Evolutionary conservation across 2,329 filamentous ascomycete species (phyloP).

Genomic region (Ramichloridium luteum): DNA sequence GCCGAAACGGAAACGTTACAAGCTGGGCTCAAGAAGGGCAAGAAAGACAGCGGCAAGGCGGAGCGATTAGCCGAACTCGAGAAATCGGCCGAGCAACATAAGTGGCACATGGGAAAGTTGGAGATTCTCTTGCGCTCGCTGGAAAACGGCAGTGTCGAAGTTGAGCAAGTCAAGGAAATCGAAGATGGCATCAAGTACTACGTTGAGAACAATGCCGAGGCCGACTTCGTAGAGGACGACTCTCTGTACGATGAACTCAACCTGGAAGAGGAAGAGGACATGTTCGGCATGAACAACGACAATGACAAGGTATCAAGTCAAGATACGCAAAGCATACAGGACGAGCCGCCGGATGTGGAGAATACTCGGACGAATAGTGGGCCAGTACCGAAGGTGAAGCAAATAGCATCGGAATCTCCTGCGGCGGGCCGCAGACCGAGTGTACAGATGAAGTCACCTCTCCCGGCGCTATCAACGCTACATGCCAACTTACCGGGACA

Average conservation of each 20-base stretch:
- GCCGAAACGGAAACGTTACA: conserved; percentile 80
- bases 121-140: conserved; percentile 81
- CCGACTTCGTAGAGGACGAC: conserved; percentile 89
- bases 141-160: conserved; percentile 84
- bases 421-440: conserved; percentile 59
- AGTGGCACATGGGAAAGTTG: conserved; percentile 89
- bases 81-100: conserved; percentile 75
- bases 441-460: conserved; percentile 79
- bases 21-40: conserved; percentile 86
- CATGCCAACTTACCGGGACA: conserved; percentile 58
- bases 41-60: conserved; percentile 69
- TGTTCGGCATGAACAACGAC: conserved; percentile 65
- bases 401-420: conserved; percentile 49
- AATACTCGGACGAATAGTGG: conserved; percentile 36
- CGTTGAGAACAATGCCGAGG: conserved; percentile 74
- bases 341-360: conserved; percentile 57
- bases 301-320: conserved; percentile 88
- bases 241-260: conserved; percentile 90
- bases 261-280: conserved; percentile 81
- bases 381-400: conserved; percentile 22
- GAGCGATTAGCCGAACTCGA: conserved; percentile 84
- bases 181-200: conserved; percentile 94
- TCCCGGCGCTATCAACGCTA: conserved; percentile 83
- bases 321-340: conserved; percentile 83
- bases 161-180: conserved; percentile 73